Evolutionary conservation across 805 yeast genomes (phyloP), one percentile per base, ranked within the genome.

Genomic region (Candida insectalens): DNA sequence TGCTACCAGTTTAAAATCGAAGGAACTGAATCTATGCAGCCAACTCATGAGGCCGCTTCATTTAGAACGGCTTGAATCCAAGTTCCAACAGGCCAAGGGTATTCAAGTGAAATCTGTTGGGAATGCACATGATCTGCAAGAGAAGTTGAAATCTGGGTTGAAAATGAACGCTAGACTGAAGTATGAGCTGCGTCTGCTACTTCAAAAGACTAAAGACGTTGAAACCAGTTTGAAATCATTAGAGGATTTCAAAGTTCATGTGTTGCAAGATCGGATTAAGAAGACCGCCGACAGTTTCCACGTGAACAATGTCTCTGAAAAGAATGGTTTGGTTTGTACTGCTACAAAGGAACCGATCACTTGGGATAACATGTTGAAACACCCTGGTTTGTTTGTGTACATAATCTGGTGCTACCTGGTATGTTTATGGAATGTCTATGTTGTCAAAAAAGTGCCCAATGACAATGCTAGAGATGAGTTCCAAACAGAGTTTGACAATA

Each of bases 121-220:
- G 10, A 45, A 46, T 23, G 37, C 49, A 7, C 40, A 38, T 21
- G 60, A 55, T 8, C 30, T 55, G n/a, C 46, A 47, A 29, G 57
- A 55, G 19, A 69, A 67, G 38, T 49, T 67, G 34, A 50, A 55
- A 18, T 80, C 76, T 38, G 57, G 76, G 13, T 71, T 69, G 33
- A 68, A 77, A 6, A 55, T 73, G 33, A 68, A 72, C 22, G 76
- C 83, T 3, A 62, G 77, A 40, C 51, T 82, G 33, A 71, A 74
- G 43, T 82, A 82, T 50, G 89, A 82, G 47, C 59, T 76, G 29
- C 56, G 81, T 15, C 58, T 77, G 27, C 52, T 82, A 20, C 67
- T 67, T 21, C 67, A 70, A 16, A 75, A 80, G 43, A 67, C 82
- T 30, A 66, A 71, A 29, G 92, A 82, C 44, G 77, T 80, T 6